phyloP scores from a whole-genome alignment of 352 stramenopile species.

The Phytophthora cajani region DNA sequence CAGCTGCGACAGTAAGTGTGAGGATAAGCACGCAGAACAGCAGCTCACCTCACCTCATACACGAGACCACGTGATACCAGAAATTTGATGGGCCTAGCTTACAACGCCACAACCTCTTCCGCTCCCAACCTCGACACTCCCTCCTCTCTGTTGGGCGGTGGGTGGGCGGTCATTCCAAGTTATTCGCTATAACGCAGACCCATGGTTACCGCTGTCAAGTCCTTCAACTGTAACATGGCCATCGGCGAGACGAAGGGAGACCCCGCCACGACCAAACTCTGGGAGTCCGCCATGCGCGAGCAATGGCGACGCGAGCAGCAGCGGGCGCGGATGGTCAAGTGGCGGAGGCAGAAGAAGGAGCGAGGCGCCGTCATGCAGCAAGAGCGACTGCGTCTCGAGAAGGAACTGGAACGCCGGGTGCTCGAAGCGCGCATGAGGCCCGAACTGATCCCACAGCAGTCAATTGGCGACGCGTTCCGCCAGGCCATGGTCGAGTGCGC shows the following conservation, averaged over 20 bases:
- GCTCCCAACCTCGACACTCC: too few relatives aligned
- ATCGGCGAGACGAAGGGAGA: neutral
- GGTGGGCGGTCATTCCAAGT: neutral
- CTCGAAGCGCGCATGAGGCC: neutral
- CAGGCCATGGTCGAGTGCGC: neutral
- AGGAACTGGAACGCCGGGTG: neutral
- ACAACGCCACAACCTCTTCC: too few relatives aligned
- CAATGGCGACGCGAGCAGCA: conserved; percentile 2
- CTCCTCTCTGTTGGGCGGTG: too few relatives aligned
- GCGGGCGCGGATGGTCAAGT: conserved; percentile 8
- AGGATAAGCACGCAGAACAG: too few relatives aligned
- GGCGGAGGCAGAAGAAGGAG: conserved; percentile 8
- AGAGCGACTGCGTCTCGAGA: conserved; percentile 9
- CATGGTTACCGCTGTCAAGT: neutral
- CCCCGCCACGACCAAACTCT: neutral
- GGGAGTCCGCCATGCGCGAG: neutral
- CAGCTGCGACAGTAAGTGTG: neutral
- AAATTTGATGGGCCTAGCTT: too few relatives aligned
- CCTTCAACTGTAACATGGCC: neutral
- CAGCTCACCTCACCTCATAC: neutral
- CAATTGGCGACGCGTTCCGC: neutral
- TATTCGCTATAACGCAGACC: neutral
- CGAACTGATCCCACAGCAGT: neutral
- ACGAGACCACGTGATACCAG: neutral
- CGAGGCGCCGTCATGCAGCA: neutral